Evolutionary conservation across 352 stramenopile species (phyloP), one percentile per base, ranked within the genome.

Genomic region (Pythium sukuiense): DNA sequence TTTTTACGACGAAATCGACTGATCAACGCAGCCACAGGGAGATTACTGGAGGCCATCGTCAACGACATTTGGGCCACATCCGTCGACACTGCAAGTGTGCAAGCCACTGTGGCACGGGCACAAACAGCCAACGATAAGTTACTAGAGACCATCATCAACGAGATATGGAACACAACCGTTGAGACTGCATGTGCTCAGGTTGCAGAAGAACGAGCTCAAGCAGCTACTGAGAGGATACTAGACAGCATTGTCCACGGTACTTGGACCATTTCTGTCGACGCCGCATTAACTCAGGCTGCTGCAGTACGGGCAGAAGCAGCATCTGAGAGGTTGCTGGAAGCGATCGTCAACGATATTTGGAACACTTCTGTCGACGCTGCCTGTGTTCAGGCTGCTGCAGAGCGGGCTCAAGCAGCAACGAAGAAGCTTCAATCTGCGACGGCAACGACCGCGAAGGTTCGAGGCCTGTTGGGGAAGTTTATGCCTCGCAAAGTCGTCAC

Each of bases 1-100:
- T 61, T 62, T 24, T 61, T 74, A 14, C 61, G 61, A 11, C 3
- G 55, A 4, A 73, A 67, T 0, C 35, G 64, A 14, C 20, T 70
- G n/a, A 45, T 29, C 50, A 65, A 66, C 26, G 60, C 48, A 27
- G 61, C 32, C 6, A 48, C 63, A 3, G 41, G 63, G 16, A 49
- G 60, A 1, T 24, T 88, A 13, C 39, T 48, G 13, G 39, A 24
- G 14, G 16, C 13, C 14, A 48, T 48, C 7, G 16, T 48, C 3
- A 24, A 8, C 39, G 39, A 48, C 14, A 9, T 48, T n/a, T 26
- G 39, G 39, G 7, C 3, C 3, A 48, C 4, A 13, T 11, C 14
- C 8, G 13, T 48, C 3, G 13, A 48, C 13, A 6, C 13, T 48
- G 39, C 39, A 13, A 18, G 39, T 45, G 12, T 18, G 9, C 9